phyloP scores from a whole-genome alignment of 306 rosid genomes.

The Psophocarpus tetragonolobus region DNA sequence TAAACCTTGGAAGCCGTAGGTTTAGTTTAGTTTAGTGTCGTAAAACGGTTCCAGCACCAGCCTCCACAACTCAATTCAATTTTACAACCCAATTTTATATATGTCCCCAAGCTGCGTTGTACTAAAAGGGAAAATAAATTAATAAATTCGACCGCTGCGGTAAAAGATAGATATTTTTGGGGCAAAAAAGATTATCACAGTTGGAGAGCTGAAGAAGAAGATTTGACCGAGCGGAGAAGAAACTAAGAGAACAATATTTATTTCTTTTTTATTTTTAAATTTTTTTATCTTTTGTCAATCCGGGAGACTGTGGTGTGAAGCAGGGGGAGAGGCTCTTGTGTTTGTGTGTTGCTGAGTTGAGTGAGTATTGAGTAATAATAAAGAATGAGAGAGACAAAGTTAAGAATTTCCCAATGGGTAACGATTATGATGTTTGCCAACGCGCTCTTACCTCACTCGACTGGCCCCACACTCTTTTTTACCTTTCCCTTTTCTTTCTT shows the following conservation, averaged over 20 bases:
- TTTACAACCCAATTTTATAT: no score
- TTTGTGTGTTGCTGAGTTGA: no score
- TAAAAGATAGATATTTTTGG: conserved; percentile 34
- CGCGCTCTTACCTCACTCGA: not conserved
- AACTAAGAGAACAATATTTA: not conserved
- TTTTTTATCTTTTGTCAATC: no score
- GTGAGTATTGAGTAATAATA: not conserved
- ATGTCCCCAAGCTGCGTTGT: conserved; percentile 4
- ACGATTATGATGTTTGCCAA: not conserved
- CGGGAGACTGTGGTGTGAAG: not conserved
- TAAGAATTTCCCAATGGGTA: not conserved
- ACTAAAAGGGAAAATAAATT: not conserved
- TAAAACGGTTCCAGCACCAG: not conserved
- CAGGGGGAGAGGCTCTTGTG: not conserved
- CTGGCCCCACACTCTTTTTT: not conserved
- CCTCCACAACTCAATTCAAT: not conserved
- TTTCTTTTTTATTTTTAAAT: not conserved
- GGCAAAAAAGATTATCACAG: conserved; percentile 15
- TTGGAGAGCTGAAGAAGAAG: conserved; percentile 12
- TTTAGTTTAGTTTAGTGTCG: conserved; percentile 46
- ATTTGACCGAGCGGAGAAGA: not conserved
- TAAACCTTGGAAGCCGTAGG: conserved; percentile 16
- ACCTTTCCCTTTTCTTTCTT: no score
- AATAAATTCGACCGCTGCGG: conserved; percentile 25
- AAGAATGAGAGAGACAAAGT: not conserved